Evolutionary conservation across 441 rosid species (phyloP).

Genomic region (Eutrema salsugineum): DNA sequence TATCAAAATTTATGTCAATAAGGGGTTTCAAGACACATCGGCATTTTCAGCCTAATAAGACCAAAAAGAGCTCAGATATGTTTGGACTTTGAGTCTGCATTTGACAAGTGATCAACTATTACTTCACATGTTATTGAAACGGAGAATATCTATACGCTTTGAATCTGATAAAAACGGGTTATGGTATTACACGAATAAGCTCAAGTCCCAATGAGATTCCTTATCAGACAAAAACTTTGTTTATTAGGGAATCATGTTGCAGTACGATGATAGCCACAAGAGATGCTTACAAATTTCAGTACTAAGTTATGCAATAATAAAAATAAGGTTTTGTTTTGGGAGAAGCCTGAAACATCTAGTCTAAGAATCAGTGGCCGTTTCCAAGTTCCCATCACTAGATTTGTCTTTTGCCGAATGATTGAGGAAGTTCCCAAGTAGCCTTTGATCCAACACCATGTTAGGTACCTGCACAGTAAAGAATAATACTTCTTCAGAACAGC

Average conservation of each 20-base stretch:
- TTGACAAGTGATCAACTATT: not conserved
- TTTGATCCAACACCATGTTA: constrained; percentile 83
- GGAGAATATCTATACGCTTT: not conserved
- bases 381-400: constrained; percentile 24
- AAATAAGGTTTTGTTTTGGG: not conserved
- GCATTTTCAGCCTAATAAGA: constrained; percentile 15
- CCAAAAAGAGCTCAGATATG: constrained; percentile 9
- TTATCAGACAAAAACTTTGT: not conserved
- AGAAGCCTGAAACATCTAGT: constrained; percentile 3
- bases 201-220: not conserved
- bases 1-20: not conserved
- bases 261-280: not conserved
- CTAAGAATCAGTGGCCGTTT: constrained; percentile 13
- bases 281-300: not conserved
- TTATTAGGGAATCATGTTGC: not conserved
- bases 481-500: constrained; percentile 8
- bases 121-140: not conserved
- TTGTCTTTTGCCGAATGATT: constrained; percentile 35
- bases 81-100: constrained; percentile 4
- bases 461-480: constrained; percentile 52
- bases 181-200: not conserved
- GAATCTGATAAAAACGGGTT: not conserved
- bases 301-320: not conserved
- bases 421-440: constrained; percentile 78
- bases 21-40: constrained; percentile 10